phyloP scores from a whole-genome alignment of 192 early-diverging fungal species.

The Pecoramyces ruminantium region DNA sequence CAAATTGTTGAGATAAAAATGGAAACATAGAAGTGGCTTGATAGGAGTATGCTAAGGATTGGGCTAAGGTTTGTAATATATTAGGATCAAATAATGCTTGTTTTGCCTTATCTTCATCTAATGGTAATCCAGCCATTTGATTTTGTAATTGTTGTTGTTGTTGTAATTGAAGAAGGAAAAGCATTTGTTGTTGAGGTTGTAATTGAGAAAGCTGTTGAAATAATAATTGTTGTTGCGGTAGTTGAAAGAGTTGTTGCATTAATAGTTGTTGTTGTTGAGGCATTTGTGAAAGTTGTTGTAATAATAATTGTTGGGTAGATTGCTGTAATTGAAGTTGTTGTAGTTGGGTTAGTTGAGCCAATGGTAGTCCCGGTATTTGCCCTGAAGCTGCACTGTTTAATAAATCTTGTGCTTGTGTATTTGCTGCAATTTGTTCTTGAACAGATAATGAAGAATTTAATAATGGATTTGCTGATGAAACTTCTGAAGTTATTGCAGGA shows the following conservation, averaged over 20 bases:
- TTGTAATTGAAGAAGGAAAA: background rate
- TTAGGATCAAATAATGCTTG: background rate
- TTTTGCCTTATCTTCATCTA: background rate
- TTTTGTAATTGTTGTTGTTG: background rate
- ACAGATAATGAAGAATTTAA: background rate
- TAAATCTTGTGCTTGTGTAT: background rate
- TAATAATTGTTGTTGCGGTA: background rate
- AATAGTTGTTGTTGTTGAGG: background rate
- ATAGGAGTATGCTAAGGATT: background rate
- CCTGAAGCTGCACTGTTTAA: background rate
- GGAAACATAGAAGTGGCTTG: background rate
- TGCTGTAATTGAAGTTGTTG: background rate
- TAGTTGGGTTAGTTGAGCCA: background rate
- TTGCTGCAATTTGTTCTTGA: background rate
- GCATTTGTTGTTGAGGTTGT: background rate
- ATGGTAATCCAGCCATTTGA: background rate
- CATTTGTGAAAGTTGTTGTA: background rate
- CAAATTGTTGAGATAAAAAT: background rate
- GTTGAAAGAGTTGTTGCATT: background rate
- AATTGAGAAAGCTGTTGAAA: background rate
- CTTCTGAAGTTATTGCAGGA: too few species aligned
- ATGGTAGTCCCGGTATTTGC: background rate
- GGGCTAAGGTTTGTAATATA: background rate
- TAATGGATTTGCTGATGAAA: background rate
- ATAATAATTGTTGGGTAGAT: background rate